Evolutionary conservation across 1,284 basidiomycete genomes (phyloP).

Genomic region (Wolfiporia cocos): DNA sequence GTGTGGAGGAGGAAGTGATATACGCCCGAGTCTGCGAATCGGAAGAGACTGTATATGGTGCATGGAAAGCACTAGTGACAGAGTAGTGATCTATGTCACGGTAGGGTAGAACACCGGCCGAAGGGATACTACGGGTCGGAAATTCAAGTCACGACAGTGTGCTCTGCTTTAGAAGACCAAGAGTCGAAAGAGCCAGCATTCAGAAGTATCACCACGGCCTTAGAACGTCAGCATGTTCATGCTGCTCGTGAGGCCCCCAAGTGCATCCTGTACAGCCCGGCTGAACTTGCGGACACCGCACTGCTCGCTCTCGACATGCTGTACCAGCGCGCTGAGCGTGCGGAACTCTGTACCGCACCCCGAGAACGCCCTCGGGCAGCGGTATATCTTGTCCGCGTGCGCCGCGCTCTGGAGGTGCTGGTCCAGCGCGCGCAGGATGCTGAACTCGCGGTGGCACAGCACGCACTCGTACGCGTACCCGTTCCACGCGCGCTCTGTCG

Average conservation of each 20-base stretch:
- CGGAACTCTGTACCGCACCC: constrained; percentile 21
- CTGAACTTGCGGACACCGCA: constrained; percentile 24
- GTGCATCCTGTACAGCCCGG: constrained; percentile 14
- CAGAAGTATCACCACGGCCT: background rate
- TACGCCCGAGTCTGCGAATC: background rate
- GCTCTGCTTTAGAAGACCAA: background rate
- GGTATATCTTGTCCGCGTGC: constrained; percentile 19
- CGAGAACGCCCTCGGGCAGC: constrained; percentile 13
- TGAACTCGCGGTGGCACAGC: constrained; percentile 20
- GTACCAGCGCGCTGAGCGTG: constrained; percentile 24
- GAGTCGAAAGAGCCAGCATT: background rate
- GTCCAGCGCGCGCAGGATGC: constrained; percentile 13
- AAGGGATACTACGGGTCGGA: too few species aligned
- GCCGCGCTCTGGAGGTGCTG: constrained; percentile 19
- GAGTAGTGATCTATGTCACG: too few species aligned
- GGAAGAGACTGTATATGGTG: background rate
- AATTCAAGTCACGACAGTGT: background rate
- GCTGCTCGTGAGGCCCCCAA: constrained; percentile 7
- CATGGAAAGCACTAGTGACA: background rate
- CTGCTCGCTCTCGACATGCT: constrained; percentile 26
- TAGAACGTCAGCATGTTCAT: constrained; percentile 1
- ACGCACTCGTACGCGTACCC: constrained; percentile 33
- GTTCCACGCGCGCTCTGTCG: constrained; percentile 31
- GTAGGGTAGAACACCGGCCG: too few species aligned
- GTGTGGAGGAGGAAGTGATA: too few species aligned